Base-by-base conservation (phyloP, 2,329 filamentous ascomycete genomes). In the Botrytis byssoidea region DNA sequence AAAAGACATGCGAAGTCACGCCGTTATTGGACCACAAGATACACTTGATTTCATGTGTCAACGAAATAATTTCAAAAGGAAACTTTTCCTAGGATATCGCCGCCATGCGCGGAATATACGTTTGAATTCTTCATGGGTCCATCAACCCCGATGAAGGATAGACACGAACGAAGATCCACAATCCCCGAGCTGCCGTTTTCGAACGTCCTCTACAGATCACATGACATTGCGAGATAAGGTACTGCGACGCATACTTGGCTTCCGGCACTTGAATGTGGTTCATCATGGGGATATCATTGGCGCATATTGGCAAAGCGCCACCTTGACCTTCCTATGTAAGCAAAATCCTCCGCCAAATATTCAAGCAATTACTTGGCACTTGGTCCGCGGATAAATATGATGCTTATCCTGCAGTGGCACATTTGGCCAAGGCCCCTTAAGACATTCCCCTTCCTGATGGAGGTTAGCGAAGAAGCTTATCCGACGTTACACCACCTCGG, bases 301-400 rank as follows among this genome's bases (percentile, higher is more conserved):
- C 66, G 20, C n/a, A 69, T 57, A 57, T 42, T 68, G 48, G 48
- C 48, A 68, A 57, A 57, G 35, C 48, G 66, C 66, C 48, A 68
- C 32, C 25, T 57, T 42, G n/a, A 69, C 66, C 66, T 69, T 69
- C 66, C 66, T 69, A 57, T 68, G 48, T 57, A 42, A 57, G 66
- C 48, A 57, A 42, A 42, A 18, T 14, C 25, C 40, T 42, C 25
- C 22, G 25, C 66, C 25, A 57, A 40, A 57, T 40, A 12, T 57
- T 29, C 18, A 68, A 68, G 48, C 66, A 68, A 32, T 32, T 68
- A 5, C 66, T 67, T 67, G 65, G 64, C 64, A 20, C 44, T n/a
- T 51, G 22, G 14, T 14, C 44, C 48, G 35, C 8, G 35, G 25
- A 29, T 55, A 55, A 14, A 29, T 3, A 14, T 16, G 22, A 40